Evolutionary conservation across 2,329 filamentous ascomycete genomes (phyloP).

Genomic region (Xylariaceae sp.): DNA sequence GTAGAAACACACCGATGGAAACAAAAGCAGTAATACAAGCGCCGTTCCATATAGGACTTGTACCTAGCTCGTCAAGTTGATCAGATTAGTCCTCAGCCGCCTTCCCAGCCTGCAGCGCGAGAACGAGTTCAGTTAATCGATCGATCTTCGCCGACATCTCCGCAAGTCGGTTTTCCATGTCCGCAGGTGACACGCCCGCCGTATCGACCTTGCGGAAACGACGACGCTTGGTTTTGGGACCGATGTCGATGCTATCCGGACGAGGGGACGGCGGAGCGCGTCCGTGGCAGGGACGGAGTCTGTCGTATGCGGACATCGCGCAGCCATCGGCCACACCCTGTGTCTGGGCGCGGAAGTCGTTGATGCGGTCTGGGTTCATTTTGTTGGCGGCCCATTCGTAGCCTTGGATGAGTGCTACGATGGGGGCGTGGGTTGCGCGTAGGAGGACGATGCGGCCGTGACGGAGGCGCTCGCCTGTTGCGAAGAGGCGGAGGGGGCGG

Average conservation of each 20-base stretch:
- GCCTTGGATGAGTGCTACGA: conserved; percentile 62
- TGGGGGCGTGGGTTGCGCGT: conserved; percentile 59
- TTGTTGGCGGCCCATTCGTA: conserved; percentile 53
- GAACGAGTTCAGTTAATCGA: conserved; percentile 48
- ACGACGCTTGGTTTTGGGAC: conserved; percentile 21
- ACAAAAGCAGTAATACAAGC: not conserved
- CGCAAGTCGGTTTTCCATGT: conserved; percentile 47
- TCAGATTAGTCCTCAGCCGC: conserved; percentile 19
- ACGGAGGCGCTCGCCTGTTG: conserved; percentile 59
- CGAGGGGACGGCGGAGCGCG: conserved; percentile 25
- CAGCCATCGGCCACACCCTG: conserved; percentile 24
- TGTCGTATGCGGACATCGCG: conserved; percentile 21
- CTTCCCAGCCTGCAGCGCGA: conserved; percentile 41
- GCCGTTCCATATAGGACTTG: too few species aligned
- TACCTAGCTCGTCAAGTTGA: too few species aligned
- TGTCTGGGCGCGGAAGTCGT: conserved; percentile 45
- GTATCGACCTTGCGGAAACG: conserved; percentile 33
- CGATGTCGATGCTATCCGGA: conserved; percentile 22
- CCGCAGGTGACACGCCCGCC: conserved; percentile 34
- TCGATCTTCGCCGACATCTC: conserved; percentile 56
- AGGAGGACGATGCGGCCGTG: conserved; percentile 56
- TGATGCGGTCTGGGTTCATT: conserved; percentile 39
- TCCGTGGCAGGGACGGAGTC: conserved; percentile 25
- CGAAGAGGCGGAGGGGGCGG: conserved; percentile 64
- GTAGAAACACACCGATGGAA: too few species aligned